phyloP scores from a whole-genome alignment of 192 early-diverging fungal genomes.

The Chytriomyces sp. region DNA sequence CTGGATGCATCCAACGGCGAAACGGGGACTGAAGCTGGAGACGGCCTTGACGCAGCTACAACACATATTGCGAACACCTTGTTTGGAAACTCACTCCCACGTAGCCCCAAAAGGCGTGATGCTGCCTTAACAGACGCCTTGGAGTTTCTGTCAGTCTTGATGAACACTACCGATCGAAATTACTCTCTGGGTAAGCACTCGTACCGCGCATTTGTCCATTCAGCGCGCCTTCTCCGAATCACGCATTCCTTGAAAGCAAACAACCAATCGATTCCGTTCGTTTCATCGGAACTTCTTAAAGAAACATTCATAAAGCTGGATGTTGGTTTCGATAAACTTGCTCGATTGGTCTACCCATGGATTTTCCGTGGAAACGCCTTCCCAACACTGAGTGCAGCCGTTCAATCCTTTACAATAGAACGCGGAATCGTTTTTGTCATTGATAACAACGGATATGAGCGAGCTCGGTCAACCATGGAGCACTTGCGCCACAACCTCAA shows the following conservation, averaged over 20 bases:
- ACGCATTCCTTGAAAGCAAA: background rate
- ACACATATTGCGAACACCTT: background rate
- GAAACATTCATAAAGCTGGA: background rate
- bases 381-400: background rate
- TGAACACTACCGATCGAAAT: background rate
- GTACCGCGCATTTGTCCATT: background rate
- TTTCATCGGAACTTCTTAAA: background rate
- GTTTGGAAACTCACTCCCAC: background rate
- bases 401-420: background rate
- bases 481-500: conserved; percentile 7
- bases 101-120: background rate
- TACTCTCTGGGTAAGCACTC: background rate
- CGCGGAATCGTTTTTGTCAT: conserved; percentile 3
- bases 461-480: background rate
- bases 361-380: background rate
- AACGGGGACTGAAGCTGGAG: background rate
- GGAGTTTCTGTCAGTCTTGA: background rate
- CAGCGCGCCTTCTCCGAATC: background rate
- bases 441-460: background rate
- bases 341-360: background rate
- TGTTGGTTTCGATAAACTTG: background rate
- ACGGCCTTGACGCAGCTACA: too few relatives aligned
- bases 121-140: background rate
- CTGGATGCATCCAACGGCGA: background rate
- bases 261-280: background rate